A percentile compares a stretch with the other conserved stretches of the same genome.
These are phyloP conservation scores for Claviceps sp. DNA, from an alignment of 2,329 filamentous ascomycete species.

Conservation along the genomic window DNA sequence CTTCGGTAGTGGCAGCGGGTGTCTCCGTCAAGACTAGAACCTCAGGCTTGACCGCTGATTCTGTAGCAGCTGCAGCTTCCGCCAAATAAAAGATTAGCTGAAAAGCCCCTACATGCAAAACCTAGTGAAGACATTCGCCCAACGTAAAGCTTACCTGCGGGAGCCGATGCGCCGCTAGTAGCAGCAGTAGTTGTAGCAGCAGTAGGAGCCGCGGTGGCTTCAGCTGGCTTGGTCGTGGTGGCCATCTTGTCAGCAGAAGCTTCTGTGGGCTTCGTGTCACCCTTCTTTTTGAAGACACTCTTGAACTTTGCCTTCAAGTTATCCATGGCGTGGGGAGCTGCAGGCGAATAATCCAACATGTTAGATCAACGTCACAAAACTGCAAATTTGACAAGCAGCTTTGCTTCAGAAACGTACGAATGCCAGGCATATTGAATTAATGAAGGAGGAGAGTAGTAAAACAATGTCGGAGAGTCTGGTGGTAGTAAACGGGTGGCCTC, in stretches of 20 bases:
- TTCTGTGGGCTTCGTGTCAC: conserved; percentile 17
- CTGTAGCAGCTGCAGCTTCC: conserved; percentile 12
- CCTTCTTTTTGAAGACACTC: conserved; percentile 37
- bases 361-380: conserved; percentile 3
- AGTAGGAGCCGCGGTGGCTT: conserved; percentile 12
- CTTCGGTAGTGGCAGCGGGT: neutral
- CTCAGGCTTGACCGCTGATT: conserved; percentile 1
- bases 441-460: neutral
- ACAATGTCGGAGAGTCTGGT: neutral
- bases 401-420: conserved; percentile 27
- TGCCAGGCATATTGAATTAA: conserved; percentile 32
- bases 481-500: neutral
- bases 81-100: conserved; percentile 6
- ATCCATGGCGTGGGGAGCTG: conserved; percentile 37
- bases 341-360: neutral
- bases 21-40: neutral
- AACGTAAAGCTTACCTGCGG: conserved; percentile 15
- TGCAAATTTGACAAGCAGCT: neutral
- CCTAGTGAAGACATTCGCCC: neutral
- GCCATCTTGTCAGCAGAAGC: conserved; percentile 10
- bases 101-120: neutral
- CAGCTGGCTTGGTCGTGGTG: conserved; percentile 14
- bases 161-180: conserved; percentile 18
- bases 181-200: conserved; percentile 14
- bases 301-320: conserved; percentile 44